phyloP scores from a whole-genome alignment of 2,329 filamentous ascomycete genomes.

The Metarhizium rileyi region DNA sequence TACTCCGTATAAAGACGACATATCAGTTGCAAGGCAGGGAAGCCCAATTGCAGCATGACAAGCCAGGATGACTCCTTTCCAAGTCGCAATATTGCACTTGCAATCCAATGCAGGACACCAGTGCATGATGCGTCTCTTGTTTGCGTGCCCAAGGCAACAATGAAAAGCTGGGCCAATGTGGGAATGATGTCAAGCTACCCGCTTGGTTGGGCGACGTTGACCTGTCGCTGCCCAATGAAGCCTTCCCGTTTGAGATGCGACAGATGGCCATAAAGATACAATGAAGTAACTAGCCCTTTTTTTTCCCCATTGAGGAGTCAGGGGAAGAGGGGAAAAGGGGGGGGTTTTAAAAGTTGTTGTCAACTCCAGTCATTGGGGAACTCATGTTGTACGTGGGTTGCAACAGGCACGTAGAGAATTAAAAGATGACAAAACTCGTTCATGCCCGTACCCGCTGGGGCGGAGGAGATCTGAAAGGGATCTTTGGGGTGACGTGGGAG shows the following conservation, averaged over 20 bases:
- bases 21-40: neutral
- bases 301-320: neutral
- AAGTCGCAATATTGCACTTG: neutral
- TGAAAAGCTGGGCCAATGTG: neutral
- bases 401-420: neutral
- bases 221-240: constrained; percentile 2
- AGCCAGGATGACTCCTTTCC: neutral
- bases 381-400: neutral
- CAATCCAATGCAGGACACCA: neutral
- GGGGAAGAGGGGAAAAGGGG: neutral
- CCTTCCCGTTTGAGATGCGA: neutral
- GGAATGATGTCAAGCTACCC: constrained; percentile 1
- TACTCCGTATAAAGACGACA: neutral
- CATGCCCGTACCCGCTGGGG: too few species aligned
- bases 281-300: neutral
- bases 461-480: too few species aligned
- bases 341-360: neutral
- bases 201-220: neutral
- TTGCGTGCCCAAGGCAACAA: neutral
- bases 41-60: neutral
- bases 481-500: too few species aligned
- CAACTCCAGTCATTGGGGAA: neutral
- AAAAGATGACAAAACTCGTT: neutral
- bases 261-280: neutral
- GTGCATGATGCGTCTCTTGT: neutral